Percentiles rank a stretch among this genome's conserved stretches.
These are phyloP conservation scores for Xylaria sp. DNA, from an alignment of 2,329 filamentous ascomycete species.

Conservation along the genomic window DNA sequence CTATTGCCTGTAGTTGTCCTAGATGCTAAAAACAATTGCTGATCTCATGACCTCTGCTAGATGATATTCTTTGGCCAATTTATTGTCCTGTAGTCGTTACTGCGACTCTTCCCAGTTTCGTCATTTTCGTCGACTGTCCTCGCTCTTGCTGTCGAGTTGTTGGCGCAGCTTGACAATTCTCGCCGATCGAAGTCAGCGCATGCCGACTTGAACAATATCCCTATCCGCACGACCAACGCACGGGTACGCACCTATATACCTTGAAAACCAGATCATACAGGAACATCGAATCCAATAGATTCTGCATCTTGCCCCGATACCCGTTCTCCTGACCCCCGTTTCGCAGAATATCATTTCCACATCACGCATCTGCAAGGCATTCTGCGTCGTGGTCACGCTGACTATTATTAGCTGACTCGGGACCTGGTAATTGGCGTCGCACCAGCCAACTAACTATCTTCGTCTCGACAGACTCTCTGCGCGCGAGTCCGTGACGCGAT, in stretches of 20 bases:
- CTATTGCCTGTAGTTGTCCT: neutral
- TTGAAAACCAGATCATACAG: constrained; percentile 42
- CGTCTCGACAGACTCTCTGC: neutral
- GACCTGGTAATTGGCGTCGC: neutral
- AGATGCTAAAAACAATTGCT: constrained; percentile 15
- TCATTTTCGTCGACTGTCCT: neutral
- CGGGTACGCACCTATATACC: constrained; percentile 42
- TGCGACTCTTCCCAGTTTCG: neutral
- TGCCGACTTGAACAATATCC: constrained; percentile 21
- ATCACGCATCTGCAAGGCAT: constrained; percentile 39
- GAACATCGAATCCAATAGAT: constrained; percentile 43
- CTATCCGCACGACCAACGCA: constrained; percentile 37
- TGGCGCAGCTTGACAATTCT: constrained; percentile 11
- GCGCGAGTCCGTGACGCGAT: neutral
- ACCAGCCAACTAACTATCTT: no score
- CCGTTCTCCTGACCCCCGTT: constrained; percentile 36
- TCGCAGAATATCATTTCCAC: constrained; percentile 33
- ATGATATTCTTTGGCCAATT: neutral
- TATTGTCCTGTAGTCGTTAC: neutral
- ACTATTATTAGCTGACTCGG: constrained; percentile 39
- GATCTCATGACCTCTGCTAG: constrained; percentile 20
- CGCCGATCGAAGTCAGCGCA: constrained; percentile 8
- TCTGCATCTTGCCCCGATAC: constrained; percentile 39
- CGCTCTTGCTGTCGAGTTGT: neutral
- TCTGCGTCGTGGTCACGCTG: constrained; percentile 37